Evolutionary conservation across 176 grass and related monocot genomes (phyloP).

Genomic region (Otatea glauca): DNA sequence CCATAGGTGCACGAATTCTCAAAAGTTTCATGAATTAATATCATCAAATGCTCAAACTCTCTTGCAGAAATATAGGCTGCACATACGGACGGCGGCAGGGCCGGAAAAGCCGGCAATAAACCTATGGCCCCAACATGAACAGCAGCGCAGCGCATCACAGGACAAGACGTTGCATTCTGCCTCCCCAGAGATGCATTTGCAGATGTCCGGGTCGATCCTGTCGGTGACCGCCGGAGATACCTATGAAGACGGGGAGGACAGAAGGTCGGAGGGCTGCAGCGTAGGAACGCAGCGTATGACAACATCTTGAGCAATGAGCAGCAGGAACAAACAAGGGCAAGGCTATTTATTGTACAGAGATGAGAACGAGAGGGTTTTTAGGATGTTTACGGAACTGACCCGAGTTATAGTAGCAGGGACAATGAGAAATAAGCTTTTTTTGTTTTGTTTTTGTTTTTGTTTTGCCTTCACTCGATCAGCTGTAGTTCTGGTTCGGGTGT

Average conservation of each 20-base stretch:
- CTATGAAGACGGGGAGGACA: conserved; percentile 20
- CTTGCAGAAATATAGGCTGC: not conserved
- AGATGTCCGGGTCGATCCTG: conserved; percentile 6
- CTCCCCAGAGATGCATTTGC: conserved; percentile 42
- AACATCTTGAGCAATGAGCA: not conserved
- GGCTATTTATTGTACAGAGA: not conserved
- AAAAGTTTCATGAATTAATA: not conserved
- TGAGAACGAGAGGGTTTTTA: not conserved
- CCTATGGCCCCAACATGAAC: conserved; percentile 11
- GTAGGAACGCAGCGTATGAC: not conserved
- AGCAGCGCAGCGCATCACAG: not conserved
- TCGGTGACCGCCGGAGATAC: conserved; percentile 38
- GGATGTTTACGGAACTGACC: not conserved
- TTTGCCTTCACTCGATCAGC: not conserved
- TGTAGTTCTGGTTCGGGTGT: not conserved
- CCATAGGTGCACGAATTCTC: not conserved
- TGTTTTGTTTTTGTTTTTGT: not conserved
- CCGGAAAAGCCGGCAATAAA: not conserved
- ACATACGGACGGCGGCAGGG: not conserved
- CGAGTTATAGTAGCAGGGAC: not conserved
- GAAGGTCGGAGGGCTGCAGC: conserved; percentile 41
- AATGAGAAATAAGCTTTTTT: not conserved
- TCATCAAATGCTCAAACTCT: not conserved
- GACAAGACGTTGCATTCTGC: conserved; percentile 5
- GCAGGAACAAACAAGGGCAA: not conserved